phyloP scores from a whole-genome alignment of 148 eudicot species.

The Rhododendron ovatum region DNA sequence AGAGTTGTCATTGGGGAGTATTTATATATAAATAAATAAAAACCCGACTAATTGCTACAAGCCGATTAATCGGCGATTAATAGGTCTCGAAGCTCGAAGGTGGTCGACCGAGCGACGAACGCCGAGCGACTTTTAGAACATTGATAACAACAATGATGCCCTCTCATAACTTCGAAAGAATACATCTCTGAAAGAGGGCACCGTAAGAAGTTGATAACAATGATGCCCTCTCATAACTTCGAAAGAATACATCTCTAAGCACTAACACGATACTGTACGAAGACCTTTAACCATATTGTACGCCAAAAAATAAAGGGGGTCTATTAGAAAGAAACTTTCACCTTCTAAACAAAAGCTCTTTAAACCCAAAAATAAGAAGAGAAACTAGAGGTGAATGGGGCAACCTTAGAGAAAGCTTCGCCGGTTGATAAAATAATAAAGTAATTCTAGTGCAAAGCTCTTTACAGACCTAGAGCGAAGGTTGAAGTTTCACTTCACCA shows the following conservation, averaged over 20 bases:
- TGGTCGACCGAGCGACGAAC: too few species aligned
- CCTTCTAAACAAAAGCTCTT: neutral
- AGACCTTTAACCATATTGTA: neutral
- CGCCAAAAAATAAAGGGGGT: neutral
- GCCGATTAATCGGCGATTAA: too few species aligned
- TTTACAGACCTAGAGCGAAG: neutral
- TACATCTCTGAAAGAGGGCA: neutral
- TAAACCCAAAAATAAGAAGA: neutral
- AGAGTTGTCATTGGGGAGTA: too few species aligned
- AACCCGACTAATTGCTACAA: too few species aligned
- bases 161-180: too few species aligned
- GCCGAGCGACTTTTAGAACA: too few species aligned
- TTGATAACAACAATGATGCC: neutral
- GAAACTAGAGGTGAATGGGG: neutral
- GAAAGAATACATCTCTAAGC: neutral
- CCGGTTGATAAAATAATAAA: neutral
- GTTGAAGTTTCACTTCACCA: neutral
- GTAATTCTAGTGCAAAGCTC: neutral
- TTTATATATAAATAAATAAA: too few species aligned
- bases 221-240: neutral
- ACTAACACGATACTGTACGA: neutral
- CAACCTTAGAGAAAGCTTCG: neutral
- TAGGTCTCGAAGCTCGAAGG: too few species aligned
- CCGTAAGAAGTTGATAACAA: neutral
- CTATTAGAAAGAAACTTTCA: neutral